Conservation (phyloP, 352 stramenopile species). For the Poterioochromonas sp. region DNA sequence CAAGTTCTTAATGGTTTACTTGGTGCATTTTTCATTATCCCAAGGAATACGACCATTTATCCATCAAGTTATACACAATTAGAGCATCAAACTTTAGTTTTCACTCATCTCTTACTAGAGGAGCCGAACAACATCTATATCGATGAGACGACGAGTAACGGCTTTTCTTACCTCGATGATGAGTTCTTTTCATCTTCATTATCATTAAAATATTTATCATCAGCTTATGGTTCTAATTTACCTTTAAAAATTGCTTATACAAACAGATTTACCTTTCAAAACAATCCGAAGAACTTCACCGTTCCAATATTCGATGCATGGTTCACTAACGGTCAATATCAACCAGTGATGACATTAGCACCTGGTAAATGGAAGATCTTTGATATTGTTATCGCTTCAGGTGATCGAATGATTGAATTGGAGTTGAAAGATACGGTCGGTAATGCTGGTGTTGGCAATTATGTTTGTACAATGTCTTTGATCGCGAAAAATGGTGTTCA, state of each 20-base stretch:
- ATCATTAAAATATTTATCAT: slow-evolving; percentile 8
- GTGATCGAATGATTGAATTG: slow-evolving; percentile 1
- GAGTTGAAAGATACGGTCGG: background rate
- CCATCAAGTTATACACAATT: background rate
- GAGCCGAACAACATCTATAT: background rate
- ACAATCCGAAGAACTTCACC: background rate
- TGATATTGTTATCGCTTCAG: background rate
- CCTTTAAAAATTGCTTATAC: background rate
- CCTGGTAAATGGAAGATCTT: background rate
- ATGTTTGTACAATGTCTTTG: background rate
- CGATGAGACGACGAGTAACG: background rate
- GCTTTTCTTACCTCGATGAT: background rate
- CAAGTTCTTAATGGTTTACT: slow-evolving; percentile 7
- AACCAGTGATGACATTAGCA: background rate
- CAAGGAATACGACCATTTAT: background rate
- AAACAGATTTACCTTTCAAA: background rate
- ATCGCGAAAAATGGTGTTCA: background rate
- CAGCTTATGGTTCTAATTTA: background rate
- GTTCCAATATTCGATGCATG: background rate
- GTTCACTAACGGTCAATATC: slow-evolving; percentile 5
- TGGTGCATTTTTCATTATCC: slow-evolving; percentile 6
- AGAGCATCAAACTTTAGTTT: background rate
- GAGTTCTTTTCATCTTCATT: background rate
- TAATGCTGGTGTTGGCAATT: background rate
- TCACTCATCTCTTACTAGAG: background rate